Base-by-base conservation (phyloP, 352 stramenopile genomes). In the Saprolegnia diclina region DNA sequence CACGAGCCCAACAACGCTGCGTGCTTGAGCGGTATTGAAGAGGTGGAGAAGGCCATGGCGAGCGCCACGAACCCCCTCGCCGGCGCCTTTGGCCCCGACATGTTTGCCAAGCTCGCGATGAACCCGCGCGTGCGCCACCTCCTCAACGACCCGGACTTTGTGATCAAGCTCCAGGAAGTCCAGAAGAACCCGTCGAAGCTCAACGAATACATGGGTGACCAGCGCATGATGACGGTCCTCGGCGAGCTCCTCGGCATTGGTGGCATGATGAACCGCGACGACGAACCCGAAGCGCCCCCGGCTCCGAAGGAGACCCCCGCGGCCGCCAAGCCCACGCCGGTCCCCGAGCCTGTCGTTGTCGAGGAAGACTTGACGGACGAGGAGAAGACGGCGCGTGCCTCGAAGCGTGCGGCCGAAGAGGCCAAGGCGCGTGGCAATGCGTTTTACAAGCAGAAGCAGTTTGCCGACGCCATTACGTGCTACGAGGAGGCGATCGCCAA, bases 381-480 rank as follows among this genome's bases (percentile, higher is more conserved):
- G 72, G 88, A 97, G 66, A 79, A 83, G 53, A 77, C 79, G 1
- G 76, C 78, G 56, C 81, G 83, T 11, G 79, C 71, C 21, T 65
- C 19, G 0, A 86, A 89, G 71, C 38, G 38, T 65, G 78, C 77
- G 21, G 94, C 95, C 0, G 80, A 96, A 13, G 86, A 88, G 40
- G 85, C 91, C 64, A 99, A 99, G 79, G 80, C 97, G 56, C 82
- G 88, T 44, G 97, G 97, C 50, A 99, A 99, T 74, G 82, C 85
- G 6, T 80, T 98, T 7, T 99, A 99, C 92, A 99, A 99, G 84
- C 69, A 88, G 50, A 98, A 99, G 76, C 74, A 98, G 72, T 99
- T 99, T 73, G 82, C 95, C 0, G 87, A 95, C 54, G 87, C 87
- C 26, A 79, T 99, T 29, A 88, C 82, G 64, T 91, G 90, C 63